Conservation (phyloP, 2,329 filamentous ascomycete genomes). For the Periconia sp. region DNA sequence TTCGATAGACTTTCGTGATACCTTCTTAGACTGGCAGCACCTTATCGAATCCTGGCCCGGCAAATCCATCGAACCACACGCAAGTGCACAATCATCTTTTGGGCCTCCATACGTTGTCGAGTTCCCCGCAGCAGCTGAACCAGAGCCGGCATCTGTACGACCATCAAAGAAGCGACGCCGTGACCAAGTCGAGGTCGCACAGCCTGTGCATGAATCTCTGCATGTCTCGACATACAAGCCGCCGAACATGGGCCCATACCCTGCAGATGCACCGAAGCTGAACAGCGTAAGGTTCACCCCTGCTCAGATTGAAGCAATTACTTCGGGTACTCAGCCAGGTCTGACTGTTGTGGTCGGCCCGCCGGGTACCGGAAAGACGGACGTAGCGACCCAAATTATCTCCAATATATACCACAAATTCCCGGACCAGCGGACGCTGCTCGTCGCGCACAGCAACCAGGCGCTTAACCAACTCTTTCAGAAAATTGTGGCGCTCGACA, state of each 20-base stretch:
- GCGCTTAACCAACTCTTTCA: constrained; percentile 97
- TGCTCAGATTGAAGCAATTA: constrained; percentile 88
- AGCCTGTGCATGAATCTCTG: constrained; percentile 68
- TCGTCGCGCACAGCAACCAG: constrained; percentile 97
- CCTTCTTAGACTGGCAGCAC: constrained; percentile 95
- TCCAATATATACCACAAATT: constrained; percentile 99
- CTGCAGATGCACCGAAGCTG: constrained; percentile 78
- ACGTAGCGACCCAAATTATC: constrained; percentile 97
- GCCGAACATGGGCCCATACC: constrained; percentile 88
- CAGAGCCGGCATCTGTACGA: constrained; percentile 56
- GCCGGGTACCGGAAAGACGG: constrained; percentile 97
- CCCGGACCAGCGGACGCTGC: constrained; percentile 84
- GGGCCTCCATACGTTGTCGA: constrained; percentile 88
- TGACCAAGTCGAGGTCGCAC: constrained; percentile 69
- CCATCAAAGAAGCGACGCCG: constrained; percentile 86
- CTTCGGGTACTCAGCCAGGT: constrained; percentile 91
- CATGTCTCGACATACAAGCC: constrained; percentile 90
- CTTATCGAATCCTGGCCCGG: constrained; percentile 88
- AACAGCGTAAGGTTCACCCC: constrained; percentile 90
- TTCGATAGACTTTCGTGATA: constrained; percentile 88
- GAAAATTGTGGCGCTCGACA: constrained; percentile 95
- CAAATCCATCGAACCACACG: constrained; percentile 80
- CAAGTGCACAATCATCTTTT: constrained; percentile 74
- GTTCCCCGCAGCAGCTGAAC: constrained; percentile 50
- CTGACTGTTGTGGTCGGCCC: constrained; percentile 93